These are phyloP conservation scores for Postia placenta DNA, from an alignment of 768 basidiomycete genomes.

Conservation along the genomic window DNA sequence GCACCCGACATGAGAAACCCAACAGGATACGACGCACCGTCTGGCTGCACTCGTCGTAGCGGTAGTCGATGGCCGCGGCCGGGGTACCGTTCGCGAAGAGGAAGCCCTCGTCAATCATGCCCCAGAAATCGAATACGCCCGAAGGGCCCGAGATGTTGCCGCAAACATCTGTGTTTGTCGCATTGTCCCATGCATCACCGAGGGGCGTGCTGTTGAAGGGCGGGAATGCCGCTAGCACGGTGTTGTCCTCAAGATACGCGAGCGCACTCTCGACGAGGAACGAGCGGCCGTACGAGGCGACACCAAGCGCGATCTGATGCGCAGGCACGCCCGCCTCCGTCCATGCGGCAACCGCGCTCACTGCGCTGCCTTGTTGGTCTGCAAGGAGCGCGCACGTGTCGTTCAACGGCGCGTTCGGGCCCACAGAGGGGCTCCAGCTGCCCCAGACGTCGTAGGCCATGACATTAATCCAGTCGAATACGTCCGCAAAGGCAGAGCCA, in stretches of 20 bases:
- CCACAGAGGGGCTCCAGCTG: constrained; percentile 46
- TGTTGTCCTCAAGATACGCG: constrained; percentile 32
- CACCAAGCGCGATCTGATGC: constrained; percentile 73
- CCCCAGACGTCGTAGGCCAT: constrained; percentile 72
- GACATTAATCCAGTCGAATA: constrained; percentile 68
- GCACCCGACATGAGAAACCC: no score
- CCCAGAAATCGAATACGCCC: constrained; percentile 62
- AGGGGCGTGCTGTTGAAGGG: constrained; percentile 39
- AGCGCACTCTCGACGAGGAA: constrained; percentile 37
- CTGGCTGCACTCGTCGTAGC: constrained; percentile 64
- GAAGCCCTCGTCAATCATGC: constrained; percentile 50
- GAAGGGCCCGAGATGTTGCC: constrained; percentile 46
- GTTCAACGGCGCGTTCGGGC: constrained; percentile 80
- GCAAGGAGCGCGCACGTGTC: constrained; percentile 62
- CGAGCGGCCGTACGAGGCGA: constrained; percentile 81
- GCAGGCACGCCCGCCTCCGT: constrained; percentile 69
- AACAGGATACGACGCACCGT: constrained; percentile 51
- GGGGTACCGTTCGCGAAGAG: constrained; percentile 39
- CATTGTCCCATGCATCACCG: constrained; percentile 55
- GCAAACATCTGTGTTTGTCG: constrained; percentile 48
- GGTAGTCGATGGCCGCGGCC: constrained; percentile 43
- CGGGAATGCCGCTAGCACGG: constrained; percentile 42
- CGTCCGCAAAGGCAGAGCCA: constrained; percentile 57
- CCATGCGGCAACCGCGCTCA: constrained; percentile 71
- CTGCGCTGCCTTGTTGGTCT: constrained; percentile 68